A percentile compares a stretch with the other conserved stretches of the same genome.
Conservation (phyloP, 2,329 filamentous ascomycete genomes). For the Pseudomassariella vexata region DNA sequence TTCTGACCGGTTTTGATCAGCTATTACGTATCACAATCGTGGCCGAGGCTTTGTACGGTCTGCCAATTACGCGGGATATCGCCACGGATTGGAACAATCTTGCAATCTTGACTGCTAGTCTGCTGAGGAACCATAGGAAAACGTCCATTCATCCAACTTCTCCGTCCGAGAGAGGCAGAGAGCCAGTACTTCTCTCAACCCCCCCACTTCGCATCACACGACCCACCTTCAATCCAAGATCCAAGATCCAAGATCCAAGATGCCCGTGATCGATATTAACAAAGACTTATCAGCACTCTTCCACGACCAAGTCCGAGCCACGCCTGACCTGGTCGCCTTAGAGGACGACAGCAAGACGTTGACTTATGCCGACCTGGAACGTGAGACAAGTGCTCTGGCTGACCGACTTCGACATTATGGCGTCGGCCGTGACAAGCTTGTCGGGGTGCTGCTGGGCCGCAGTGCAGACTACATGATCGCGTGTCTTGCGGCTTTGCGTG, state of each 20-base stretch:
- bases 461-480: slow-evolving; percentile 76
- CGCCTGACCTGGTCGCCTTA: slow-evolving; percentile 64
- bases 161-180: neutral
- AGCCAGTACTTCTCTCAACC: neutral
- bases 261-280: slow-evolving; percentile 62
- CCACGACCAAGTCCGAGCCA: slow-evolving; percentile 58
- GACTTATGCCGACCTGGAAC: slow-evolving; percentile 69
- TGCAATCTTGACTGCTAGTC: neutral
- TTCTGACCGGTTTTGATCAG: no score
- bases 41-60: no score
- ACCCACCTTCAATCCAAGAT: neutral
- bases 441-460: slow-evolving; percentile 69
- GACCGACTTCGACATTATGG: slow-evolving; percentile 59
- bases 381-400: slow-evolving; percentile 60
- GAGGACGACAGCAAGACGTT: slow-evolving; percentile 64
- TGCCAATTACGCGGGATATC: neutral
- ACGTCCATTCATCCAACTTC: neutral
- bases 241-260: slow-evolving; percentile 28
- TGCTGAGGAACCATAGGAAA: neutral
- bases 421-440: slow-evolving; percentile 66
- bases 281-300: slow-evolving; percentile 73
- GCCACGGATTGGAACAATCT: neutral
- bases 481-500: slow-evolving; percentile 70
- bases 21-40: no score
- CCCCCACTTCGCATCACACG: neutral